Base-by-base conservation (phyloP, 164 flowering plant genomes). In the Taxillus chinensis region DNA sequence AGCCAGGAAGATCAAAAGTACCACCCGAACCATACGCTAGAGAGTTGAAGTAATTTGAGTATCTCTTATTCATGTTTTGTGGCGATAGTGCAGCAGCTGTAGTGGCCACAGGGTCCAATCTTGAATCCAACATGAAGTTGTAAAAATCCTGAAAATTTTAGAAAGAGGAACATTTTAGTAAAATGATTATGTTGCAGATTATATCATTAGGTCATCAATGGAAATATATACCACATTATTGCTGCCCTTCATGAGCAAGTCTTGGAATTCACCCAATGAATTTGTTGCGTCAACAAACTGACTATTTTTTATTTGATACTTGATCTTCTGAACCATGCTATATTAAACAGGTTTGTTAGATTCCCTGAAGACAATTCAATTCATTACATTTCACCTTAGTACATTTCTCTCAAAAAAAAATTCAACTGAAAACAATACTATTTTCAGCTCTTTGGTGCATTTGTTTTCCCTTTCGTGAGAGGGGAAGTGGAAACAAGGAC, bases 241-340 rank as follows among this genome's bases (percentile, higher is more conserved):
- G 62, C 87, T 83, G 64, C 58, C 64, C 3, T n/a, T 0, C 8
- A 40, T 45, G 66, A 92, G 82, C 8, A 67, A 62, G 39, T n/a
- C 4, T 68, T 92, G 89, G 3, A 92, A 84, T 3, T 73, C 64
- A 14, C 61, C 55, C 93, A 92, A 90, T 10, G 85, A 59, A 13
- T 63, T 39, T 8, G 92, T 86, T 7, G 96, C 96, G 8, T 75
- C 82, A 12, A 7, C 63, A 59, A 70, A 86, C 37, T 71, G 56
- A 9, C 90, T 87, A 8, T 65, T 64, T 10, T 55, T 48, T 37
- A 92, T 60, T 64, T 84, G 78, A 43, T 83, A 74, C 70, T 76
- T 86, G 17, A 92, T 92, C 74, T 74, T 58, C 67, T 73, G 45
- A 59, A 90, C 91, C 40, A 81, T 4, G 46, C 96, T 92, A 86